These are phyloP conservation scores for Chaetoceros tenuissimus DNA, from an alignment of 108 stramenopile genomes.

Conservation along the genomic window DNA sequence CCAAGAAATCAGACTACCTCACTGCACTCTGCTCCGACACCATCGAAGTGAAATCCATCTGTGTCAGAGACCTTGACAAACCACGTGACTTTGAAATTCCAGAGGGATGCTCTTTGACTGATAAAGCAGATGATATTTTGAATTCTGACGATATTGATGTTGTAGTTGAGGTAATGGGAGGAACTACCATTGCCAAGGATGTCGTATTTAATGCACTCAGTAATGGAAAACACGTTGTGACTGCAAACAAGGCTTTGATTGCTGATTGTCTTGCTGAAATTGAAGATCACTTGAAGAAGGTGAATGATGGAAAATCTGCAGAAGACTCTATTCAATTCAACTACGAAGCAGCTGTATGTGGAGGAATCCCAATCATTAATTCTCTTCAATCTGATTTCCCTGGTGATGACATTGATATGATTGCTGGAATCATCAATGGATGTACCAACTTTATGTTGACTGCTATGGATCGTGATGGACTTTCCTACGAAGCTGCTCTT, in stretches of 20 bases:
- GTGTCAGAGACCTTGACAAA: slow-evolving; percentile 69
- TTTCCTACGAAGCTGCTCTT: slow-evolving; percentile 87
- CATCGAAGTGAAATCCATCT: slow-evolving; percentile 55
- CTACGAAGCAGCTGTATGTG: slow-evolving; percentile 95
- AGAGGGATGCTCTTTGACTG: slow-evolving; percentile 57
- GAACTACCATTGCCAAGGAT: slow-evolving; percentile 84
- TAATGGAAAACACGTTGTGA: slow-evolving; percentile 85
- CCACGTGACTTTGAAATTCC: slow-evolving; percentile 76
- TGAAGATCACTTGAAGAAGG: slow-evolving; percentile 45
- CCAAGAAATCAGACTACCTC: slow-evolving; percentile 52
- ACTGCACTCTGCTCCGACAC: slow-evolving; percentile 57
- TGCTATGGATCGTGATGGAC: slow-evolving; percentile 88
- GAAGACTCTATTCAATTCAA: slow-evolving; percentile 61
- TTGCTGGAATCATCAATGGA: slow-evolving; percentile 93
- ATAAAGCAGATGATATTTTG: slow-evolving; percentile 74
- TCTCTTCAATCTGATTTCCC: slow-evolving; percentile 89
- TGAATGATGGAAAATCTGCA: slow-evolving; percentile 18
- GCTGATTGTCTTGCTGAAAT: slow-evolving; percentile 85
- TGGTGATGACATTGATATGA: slow-evolving; percentile 77
- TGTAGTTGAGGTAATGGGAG: slow-evolving; percentile 95
- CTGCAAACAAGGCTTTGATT: slow-evolving; percentile 97
- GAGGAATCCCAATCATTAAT: slow-evolving; percentile 95
- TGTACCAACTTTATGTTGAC: slow-evolving; percentile 98
- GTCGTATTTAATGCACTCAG: slow-evolving; percentile 66
- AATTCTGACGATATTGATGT: slow-evolving; percentile 80